Conservation (phyloP, 2,329 filamentous ascomycete genomes). For the Neofusicoccum umdonicola region DNA sequence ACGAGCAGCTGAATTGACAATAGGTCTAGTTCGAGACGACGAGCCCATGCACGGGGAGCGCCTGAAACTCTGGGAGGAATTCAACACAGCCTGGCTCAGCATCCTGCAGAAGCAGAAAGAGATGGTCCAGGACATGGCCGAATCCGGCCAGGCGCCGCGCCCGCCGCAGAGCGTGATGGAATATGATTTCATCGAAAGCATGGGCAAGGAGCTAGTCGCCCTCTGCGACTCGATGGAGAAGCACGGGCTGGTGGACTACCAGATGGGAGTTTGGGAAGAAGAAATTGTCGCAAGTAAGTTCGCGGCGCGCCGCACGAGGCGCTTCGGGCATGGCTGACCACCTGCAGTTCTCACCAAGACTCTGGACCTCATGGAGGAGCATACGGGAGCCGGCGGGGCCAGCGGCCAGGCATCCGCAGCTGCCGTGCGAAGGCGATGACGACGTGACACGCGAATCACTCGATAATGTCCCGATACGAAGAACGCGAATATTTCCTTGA, state of each 20-base stretch:
- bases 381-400: slow-evolving; percentile 27
- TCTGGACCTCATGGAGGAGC: slow-evolving; percentile 52
- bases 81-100: slow-evolving; percentile 88
- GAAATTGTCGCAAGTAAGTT: slow-evolving; percentile 77
- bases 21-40: slow-evolving; percentile 84
- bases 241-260: slow-evolving; percentile 93
- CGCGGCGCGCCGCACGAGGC: neutral
- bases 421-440: slow-evolving; percentile 34
- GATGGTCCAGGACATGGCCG: slow-evolving; percentile 59
- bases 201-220: slow-evolving; percentile 78
- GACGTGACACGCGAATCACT: slow-evolving; percentile 7
- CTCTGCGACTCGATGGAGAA: slow-evolving; percentile 85
- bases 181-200: slow-evolving; percentile 67
- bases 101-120: slow-evolving; percentile 82
- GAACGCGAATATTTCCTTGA: slow-evolving; percentile 14
- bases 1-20: slow-evolving; percentile 43
- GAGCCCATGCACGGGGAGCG: slow-evolving; percentile 71
- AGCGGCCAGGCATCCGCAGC: slow-evolving; percentile 27
- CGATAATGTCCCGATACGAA: slow-evolving; percentile 18
- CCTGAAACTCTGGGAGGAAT: slow-evolving; percentile 85
- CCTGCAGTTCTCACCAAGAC: slow-evolving; percentile 51
- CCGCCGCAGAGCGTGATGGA: slow-evolving; percentile 65
- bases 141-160: slow-evolving; percentile 56
- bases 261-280: slow-evolving; percentile 95
- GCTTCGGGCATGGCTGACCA: neutral